phyloP scores from a whole-genome alignment of 2,329 filamentous ascomycete genomes.

The Biscogniauxia sp. region DNA sequence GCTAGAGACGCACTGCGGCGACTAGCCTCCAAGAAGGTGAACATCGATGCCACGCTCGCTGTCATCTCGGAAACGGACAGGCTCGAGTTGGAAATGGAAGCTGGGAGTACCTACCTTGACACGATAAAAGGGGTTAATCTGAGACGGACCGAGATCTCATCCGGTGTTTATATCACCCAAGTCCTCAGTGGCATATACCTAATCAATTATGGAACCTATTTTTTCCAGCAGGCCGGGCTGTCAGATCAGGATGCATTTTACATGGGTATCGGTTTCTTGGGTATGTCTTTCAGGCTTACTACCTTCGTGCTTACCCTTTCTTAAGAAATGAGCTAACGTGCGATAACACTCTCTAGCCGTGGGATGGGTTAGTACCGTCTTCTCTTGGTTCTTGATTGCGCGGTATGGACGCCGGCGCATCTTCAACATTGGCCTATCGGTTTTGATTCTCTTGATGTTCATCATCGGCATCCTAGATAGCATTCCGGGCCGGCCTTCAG shows the following conservation, averaged over 20 bases:
- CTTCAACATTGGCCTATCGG: conserved; percentile 45
- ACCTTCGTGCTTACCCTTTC: neutral
- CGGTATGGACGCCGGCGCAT: conserved; percentile 51
- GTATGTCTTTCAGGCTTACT: conserved; percentile 23
- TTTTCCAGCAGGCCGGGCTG: conserved; percentile 57
- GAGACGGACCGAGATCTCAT: conserved; percentile 54
- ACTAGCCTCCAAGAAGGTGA: conserved; percentile 45
- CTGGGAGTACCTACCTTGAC: conserved; percentile 48
- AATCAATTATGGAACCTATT: conserved; percentile 63
- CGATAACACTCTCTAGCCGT: conserved; percentile 32
- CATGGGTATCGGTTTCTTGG: conserved; percentile 52
- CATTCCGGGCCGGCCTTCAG: conserved; percentile 38
- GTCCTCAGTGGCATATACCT: conserved; percentile 63
- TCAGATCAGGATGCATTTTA: conserved; percentile 47
- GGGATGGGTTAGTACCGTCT: conserved; percentile 51
- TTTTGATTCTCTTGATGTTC: conserved; percentile 44
- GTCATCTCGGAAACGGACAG: conserved; percentile 59
- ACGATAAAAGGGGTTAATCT: conserved; percentile 49
- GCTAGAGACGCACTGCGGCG: conserved; percentile 39
- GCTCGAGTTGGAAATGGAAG: conserved; percentile 50
- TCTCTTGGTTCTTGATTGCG: conserved; percentile 51
- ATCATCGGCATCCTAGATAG: conserved; percentile 47
- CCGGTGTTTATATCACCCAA: conserved; percentile 64
- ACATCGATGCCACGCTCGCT: conserved; percentile 48
- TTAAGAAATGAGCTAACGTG: conserved; percentile 8